Percentiles rank a stretch among this genome's conserved stretches.
phyloP scores from a whole-genome alignment of 805 yeast species.

The Debaryomyces castellii region DNA sequence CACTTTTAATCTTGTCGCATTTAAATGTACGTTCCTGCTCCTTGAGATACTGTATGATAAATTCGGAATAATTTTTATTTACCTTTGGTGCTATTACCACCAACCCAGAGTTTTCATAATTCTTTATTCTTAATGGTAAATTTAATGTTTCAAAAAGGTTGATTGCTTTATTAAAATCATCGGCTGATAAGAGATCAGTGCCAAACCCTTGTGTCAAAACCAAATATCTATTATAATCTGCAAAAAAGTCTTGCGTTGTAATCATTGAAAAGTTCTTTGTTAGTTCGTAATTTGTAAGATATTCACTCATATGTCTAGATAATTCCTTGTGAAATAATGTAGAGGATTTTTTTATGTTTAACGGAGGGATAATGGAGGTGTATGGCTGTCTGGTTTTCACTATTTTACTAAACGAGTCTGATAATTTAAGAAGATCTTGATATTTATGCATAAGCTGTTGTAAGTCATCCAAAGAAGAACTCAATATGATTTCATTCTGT shows the following conservation, averaged over 20 bases:
- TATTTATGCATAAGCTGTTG: conserved; percentile 78
- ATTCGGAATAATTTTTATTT: conserved; percentile 26
- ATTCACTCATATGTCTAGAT: conserved; percentile 79
- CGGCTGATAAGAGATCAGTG: conserved; percentile 66
- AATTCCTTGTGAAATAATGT: conserved; percentile 59
- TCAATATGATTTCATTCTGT: conserved; percentile 60
- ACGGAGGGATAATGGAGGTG: conserved; percentile 22
- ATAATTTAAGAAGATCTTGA: conserved; percentile 63
- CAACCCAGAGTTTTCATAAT: conserved; percentile 34
- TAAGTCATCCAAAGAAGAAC: conserved; percentile 71
- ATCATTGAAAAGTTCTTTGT: conserved; percentile 35
- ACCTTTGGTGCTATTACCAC: conserved; percentile 29
- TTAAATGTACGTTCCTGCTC: conserved; percentile 22
- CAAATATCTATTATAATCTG: conserved; percentile 38
- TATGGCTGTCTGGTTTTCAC: conserved; percentile 12
- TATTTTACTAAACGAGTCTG: conserved; percentile 36
- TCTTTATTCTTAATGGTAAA: conserved; percentile 51
- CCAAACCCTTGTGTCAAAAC: conserved; percentile 46
- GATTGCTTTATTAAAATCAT: conserved; percentile 64
- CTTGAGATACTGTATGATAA: conserved; percentile 22
- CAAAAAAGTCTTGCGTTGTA: conserved; percentile 42
- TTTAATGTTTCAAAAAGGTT: conserved; percentile 53
- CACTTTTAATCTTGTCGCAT: conserved; percentile 22
- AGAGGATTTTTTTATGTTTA: conserved; percentile 35
- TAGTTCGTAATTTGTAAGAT: conserved; percentile 39